Percentiles rank a stretch among this genome's conserved stretches.
Evolutionary conservation across 352 stramenopile genomes (phyloP).

Genomic region (Globisporangium cederbergense): DNA sequence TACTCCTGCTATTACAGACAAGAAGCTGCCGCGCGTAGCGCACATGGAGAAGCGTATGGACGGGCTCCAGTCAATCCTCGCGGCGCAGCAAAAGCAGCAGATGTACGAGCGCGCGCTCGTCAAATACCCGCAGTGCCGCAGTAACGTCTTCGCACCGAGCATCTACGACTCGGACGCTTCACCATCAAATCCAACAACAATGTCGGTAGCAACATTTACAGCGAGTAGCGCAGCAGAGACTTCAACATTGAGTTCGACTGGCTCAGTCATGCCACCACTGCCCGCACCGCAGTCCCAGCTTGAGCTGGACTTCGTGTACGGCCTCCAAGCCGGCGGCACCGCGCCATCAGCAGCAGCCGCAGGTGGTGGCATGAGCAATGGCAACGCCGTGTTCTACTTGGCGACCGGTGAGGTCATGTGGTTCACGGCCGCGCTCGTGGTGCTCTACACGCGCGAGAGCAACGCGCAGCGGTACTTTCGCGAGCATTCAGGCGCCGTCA

Average conservation of each 20-base stretch:
- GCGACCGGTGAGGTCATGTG: constrained; percentile 59
- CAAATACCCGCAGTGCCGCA: constrained; percentile 62
- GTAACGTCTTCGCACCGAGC: constrained; percentile 62
- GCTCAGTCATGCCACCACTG: background rate
- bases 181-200: background rate
- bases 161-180: constrained; percentile 28
- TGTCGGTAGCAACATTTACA: background rate
- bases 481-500: constrained; percentile 61
- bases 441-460: constrained; percentile 51
- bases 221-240: background rate
- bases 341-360: constrained; percentile 3
- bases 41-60: constrained; percentile 65
- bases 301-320: constrained; percentile 62
- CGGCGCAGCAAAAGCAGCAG: constrained; percentile 52
- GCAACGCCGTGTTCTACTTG: constrained; percentile 52
- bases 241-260: background rate
- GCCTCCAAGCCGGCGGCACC: constrained; percentile 37
- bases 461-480: constrained; percentile 58
- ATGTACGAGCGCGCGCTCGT: constrained; percentile 65
- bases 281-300: constrained; percentile 35
- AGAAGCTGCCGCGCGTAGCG: constrained; percentile 64
- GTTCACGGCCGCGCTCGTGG: constrained; percentile 51
- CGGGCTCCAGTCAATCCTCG: constrained; percentile 32
- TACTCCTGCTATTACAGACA: constrained; percentile 29
- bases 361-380: constrained; percentile 24